Evolutionary conservation across 1,139 yeast genomes (phyloP).

Genomic region (Meyerozyma sp.): DNA sequence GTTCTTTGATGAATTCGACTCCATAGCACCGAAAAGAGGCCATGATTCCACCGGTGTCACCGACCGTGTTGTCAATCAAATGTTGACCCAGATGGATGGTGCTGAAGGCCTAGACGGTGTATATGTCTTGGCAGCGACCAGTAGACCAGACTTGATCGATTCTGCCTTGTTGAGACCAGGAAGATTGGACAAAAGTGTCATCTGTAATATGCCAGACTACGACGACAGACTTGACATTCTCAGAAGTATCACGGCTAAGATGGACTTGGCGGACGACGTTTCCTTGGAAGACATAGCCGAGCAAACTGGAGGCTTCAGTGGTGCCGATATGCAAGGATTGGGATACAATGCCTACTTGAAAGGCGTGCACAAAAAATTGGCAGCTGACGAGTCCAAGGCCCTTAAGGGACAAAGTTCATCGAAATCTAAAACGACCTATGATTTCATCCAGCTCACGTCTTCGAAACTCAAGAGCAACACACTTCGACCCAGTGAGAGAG

Average conservation of each 20-base stretch:
- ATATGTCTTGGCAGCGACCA: slow-evolving; percentile 92
- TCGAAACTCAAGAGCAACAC: slow-evolving; percentile 25
- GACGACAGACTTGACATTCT: slow-evolving; percentile 75
- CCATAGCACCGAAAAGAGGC: slow-evolving; percentile 97
- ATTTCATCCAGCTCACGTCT: slow-evolving; percentile 31
- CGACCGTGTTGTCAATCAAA: slow-evolving; percentile 93
- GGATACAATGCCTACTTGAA: slow-evolving; percentile 88
- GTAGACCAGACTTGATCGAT: slow-evolving; percentile 92
- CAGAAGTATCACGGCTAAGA: slow-evolving; percentile 52
- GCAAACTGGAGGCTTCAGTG: slow-evolving; percentile 73
- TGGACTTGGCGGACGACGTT: slow-evolving; percentile 48
- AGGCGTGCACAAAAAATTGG: slow-evolving; percentile 78
- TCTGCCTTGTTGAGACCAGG: slow-evolving; percentile 95
- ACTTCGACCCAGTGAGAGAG: slow-evolving; percentile 40
- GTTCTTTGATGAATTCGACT: slow-evolving; percentile 94
- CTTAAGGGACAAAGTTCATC: slow-evolving; percentile 8
- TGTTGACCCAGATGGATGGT: slow-evolving; percentile 98
- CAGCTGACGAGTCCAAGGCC: slow-evolving; percentile 29
- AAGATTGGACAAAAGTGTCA: slow-evolving; percentile 83
- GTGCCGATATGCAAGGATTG: slow-evolving; percentile 93
- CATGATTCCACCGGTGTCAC: slow-evolving; percentile 98
- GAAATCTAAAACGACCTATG: slow-evolving; percentile 17
- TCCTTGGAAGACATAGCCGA: slow-evolving; percentile 52
- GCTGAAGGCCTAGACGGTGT: slow-evolving; percentile 98
- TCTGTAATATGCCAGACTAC: slow-evolving; percentile 79